Evolutionary conservation across 805 yeast genomes (phyloP).

Genomic region (Wickerhamiella nectarea): DNA sequence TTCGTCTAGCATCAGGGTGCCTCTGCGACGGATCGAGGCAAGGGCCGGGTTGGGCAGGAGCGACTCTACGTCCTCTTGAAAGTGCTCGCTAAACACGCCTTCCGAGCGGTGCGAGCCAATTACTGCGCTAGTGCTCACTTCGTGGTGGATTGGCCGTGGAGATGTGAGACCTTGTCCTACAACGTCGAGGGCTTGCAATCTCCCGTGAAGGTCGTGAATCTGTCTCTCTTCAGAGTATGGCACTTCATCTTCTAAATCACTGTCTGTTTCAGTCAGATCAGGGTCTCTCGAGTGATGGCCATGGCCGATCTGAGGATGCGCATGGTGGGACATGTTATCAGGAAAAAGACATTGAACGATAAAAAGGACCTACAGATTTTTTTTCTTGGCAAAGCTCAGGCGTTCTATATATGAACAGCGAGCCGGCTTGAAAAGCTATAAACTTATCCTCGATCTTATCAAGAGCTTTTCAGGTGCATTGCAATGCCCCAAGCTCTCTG

Average conservation of each 20-base stretch:
- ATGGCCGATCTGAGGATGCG: not conserved
- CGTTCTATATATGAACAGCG: too few relatives aligned
- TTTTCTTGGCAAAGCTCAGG: too few relatives aligned
- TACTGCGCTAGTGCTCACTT: constrained; percentile 1
- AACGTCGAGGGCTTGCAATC: constrained; percentile 18
- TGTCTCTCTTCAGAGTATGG: constrained; percentile 18
- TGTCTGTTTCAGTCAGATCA: constrained; percentile 9
- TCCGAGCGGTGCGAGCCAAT: constrained; percentile 8
- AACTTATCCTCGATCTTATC: too few relatives aligned
- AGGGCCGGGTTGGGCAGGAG: constrained; percentile 1
- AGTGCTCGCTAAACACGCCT: not conserved
- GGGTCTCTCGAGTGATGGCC: not conserved
- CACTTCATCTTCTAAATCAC: constrained; percentile 11
- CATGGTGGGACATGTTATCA: constrained; percentile 2
- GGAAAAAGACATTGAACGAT: not conserved
- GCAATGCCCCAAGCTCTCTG: too few relatives aligned
- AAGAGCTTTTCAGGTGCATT: too few relatives aligned
- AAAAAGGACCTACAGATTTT: too few relatives aligned
- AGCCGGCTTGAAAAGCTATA: too few relatives aligned
- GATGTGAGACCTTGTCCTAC: not conserved
- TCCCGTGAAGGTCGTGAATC: constrained; percentile 16
- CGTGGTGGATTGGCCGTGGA: constrained; percentile 2
- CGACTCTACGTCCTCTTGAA: not conserved
- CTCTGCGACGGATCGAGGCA: constrained; percentile 7
- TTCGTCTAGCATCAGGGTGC: constrained; percentile 17